Base-by-base conservation (phyloP, 768 basidiomycete genomes). In the Boletus reticuloceps region DNA sequence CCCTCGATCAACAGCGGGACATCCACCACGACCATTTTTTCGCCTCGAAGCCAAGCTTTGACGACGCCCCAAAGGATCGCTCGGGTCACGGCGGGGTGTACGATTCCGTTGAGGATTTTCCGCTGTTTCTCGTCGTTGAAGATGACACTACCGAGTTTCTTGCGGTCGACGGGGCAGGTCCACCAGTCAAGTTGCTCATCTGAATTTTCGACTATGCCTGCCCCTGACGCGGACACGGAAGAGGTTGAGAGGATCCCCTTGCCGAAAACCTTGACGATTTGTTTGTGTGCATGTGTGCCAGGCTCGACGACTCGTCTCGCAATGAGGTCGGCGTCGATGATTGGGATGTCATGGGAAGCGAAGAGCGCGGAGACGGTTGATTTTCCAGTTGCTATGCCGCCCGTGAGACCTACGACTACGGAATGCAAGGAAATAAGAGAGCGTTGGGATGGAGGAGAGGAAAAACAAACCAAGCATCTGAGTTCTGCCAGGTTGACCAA, bases 341-440 rank as follows among this genome's bases (percentile, higher is more conserved):
- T 75, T n/a, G 93, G 91, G 31, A 98, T 74, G 29, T 70, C 64
- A 60, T 85, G 85, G 0, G 78, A 74, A 48, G 80, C 79, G 36
- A 98, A 77, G 39, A 94, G 77, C 10, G 74, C 72, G 0, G 94
- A 91, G 12, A 94, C 96, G 13, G 94, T 90, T 1, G 95, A 97
- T 75, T 99, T 99, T 50, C 96, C 94, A 9, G 94, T 94, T 20
- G 94, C 91, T 55, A 99, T 98, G 2, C 96, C 93, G 9, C 97
- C 97, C 31, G 96, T 98, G 20, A 99, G 82, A 39, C 97, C 96
- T 58, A 97, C 82, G 54, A 98, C 95, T 96, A 13, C 11, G 34
- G 6, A 12, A 38, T 22, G 50, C 25, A 52, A 43, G 44, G 29
- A 47, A 17, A 37, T 58, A 7, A 44, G 51, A 37, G 27, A 16